Conservation (phyloP, 225 moss, liverwort and hornwort species). For the Bryoerythrophyllum caledonicum region DNA sequence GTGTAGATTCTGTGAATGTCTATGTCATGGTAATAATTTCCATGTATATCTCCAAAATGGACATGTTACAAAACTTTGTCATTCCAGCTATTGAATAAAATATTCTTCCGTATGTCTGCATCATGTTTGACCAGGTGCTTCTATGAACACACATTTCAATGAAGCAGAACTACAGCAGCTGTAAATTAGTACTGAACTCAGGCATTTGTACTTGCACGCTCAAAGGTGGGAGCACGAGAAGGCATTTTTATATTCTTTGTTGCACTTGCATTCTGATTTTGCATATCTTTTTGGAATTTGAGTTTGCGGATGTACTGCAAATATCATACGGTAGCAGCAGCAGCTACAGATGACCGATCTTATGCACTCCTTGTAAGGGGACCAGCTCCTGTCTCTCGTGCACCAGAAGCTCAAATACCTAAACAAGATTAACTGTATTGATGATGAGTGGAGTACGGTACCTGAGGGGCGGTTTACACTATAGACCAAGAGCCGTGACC, state of each 20-base stretch:
- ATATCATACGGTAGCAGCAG: neutral
- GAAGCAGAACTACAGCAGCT: constrained; percentile 15
- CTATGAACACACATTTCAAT: constrained; percentile 8
- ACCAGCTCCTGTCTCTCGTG: constrained; percentile 8
- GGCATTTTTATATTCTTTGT: neutral
- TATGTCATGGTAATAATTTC: neutral
- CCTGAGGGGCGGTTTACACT: no score
- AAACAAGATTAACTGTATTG: neutral
- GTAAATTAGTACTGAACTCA: no score
- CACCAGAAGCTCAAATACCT: neutral
- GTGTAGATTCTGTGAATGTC: neutral
- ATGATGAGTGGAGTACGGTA: no score
- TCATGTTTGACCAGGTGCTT: neutral
- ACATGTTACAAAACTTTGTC: neutral
- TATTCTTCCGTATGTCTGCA: neutral
- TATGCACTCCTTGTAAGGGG: neutral
- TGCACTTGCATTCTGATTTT: constrained; percentile 13
- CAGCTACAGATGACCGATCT: neutral
- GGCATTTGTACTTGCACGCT: constrained; percentile 2
- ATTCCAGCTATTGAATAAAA: neutral
- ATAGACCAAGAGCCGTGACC: no score
- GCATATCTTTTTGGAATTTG: constrained; percentile 24
- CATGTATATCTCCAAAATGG: neutral
- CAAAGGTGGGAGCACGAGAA: neutral
- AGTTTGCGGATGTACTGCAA: neutral